Percentiles rank a stretch among this genome's conserved stretches.
These are phyloP conservation scores for Casuarina equisetifolia DNA, from an alignment of 306 rosid genomes.

Conservation along the genomic window DNA sequence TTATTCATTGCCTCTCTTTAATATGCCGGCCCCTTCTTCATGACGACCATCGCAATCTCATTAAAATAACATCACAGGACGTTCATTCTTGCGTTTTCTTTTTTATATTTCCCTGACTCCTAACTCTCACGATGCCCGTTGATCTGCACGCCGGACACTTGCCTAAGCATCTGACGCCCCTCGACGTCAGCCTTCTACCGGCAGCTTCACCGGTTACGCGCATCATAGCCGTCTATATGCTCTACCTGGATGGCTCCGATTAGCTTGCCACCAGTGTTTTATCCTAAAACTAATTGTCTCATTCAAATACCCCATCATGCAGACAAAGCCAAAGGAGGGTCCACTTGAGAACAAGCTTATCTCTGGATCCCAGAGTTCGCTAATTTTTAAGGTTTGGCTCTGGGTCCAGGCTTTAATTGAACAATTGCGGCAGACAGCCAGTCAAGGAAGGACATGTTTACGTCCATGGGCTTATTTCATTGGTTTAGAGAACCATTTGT, in stretches of 20 bases:
- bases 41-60: conserved; percentile 42
- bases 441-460: conserved; percentile 1
- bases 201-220: neutral
- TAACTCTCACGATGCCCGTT: conserved; percentile 34
- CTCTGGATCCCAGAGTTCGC: neutral
- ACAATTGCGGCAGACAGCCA: neutral
- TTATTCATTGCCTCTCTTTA: conserved; percentile 20
- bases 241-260: conserved; percentile 42
- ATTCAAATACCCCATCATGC: conserved; percentile 29
- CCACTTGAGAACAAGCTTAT: conserved; percentile 28
- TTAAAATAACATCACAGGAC: conserved; percentile 23
- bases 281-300: conserved; percentile 17
- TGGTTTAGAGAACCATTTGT: neutral
- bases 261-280: conserved; percentile 33
- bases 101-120: conserved; percentile 9
- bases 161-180: conserved; percentile 31
- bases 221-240: conserved; percentile 15
- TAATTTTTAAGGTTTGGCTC: neutral
- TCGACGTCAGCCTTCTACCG: conserved; percentile 26
- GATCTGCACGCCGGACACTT: conserved; percentile 47
- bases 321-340: conserved; percentile 40
- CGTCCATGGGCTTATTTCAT: neutral
- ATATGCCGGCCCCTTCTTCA: conserved; percentile 49
- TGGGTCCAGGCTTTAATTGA: neutral
- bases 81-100: conserved; percentile 23